Base-by-base conservation (phyloP, 352 stramenopile species). In the Phytopythium oedochilum region DNA sequence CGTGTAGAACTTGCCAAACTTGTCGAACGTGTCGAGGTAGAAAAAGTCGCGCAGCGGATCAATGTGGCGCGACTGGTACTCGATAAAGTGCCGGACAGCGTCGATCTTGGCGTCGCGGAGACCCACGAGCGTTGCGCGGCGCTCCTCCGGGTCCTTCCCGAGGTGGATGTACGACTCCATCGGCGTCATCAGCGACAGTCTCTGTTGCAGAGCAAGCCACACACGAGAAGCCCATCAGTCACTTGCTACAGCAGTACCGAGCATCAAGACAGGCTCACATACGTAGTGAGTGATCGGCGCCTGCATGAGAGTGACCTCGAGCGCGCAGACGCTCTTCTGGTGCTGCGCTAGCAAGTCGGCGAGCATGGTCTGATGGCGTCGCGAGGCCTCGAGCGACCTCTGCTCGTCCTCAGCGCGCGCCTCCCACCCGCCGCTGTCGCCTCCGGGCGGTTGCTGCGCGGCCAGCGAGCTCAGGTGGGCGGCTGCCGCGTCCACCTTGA, bases 141-240 rank as follows among this genome's bases (percentile, higher is more conserved):
- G 70, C 39, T 76, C 65, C 11, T 22, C 32, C 3, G 63, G 68
- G 50, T 88, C 70, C 25, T 63, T 66, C 0, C 65, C 57, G 8
- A 88, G 70, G 4, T 72, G 73, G 49, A 88, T 85, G 56, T 66
- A 79, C 55, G 70, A 80, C 54, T 85, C 77, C 73, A 88, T 88
- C 14, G 77, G 77, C 15, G 74, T 83, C 77, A 88, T 88, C 17
- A 88, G 59, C 36, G 77, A 78, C 59, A 70, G 65, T 18, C 74
- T 66, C 77, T 88, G 43, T 26, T 43, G 5, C 36, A 25, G 36
- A 25, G 5, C 58, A 34, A n/a, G 26, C 58, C 4, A 22, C 25
- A 53, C 17, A 10, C n/a, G n/a, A n/a, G n/a, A n/a, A n/a, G n/a
- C n/a, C n/a, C n/a, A n/a, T n/a, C n/a, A n/a, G n/a, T n/a, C n/a